These are phyloP conservation scores for Thraustotheca clavata DNA, from an alignment of 352 stramenopile species.

Conservation along the genomic window DNA sequence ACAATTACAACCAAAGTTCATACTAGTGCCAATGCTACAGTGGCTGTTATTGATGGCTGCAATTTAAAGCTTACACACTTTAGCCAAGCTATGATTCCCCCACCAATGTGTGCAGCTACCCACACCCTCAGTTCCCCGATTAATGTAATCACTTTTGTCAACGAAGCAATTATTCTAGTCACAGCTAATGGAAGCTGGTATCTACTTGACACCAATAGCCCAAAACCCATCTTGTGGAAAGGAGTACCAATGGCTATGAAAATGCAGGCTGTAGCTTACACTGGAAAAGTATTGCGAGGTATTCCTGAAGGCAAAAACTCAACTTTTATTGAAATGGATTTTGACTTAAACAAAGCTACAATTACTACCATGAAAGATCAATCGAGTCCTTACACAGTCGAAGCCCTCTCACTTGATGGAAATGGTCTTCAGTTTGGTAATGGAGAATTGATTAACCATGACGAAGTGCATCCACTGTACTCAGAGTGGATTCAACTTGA, in stretches of 20 bases:
- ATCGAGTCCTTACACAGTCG: no score
- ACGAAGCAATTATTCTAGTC: constrained; percentile 32
- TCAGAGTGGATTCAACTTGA: not conserved
- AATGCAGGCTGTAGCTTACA: not conserved
- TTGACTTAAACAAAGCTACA: no score
- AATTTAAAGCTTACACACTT: constrained; percentile 60
- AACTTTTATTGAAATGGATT: not conserved
- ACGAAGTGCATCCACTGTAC: not conserved
- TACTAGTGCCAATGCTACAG: not conserved
- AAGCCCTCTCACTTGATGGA: not conserved
- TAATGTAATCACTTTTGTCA: constrained; percentile 52
- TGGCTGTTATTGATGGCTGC: constrained; percentile 47
- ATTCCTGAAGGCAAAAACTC: not conserved
- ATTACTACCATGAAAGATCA: no score
- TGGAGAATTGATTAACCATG: not conserved
- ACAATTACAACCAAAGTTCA: not conserved
- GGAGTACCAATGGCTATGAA: not conserved
- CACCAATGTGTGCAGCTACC: constrained; percentile 44
- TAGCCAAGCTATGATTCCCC: constrained; percentile 54
- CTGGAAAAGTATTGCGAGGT: not conserved
- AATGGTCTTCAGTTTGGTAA: not conserved
- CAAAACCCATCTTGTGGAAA: not conserved
- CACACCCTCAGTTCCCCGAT: constrained; percentile 32
- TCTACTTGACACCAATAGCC: not conserved
- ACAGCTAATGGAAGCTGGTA: not conserved